phyloP scores from a whole-genome alignment of 2,329 filamentous ascomycete genomes.

The Diaporthe sp. region DNA sequence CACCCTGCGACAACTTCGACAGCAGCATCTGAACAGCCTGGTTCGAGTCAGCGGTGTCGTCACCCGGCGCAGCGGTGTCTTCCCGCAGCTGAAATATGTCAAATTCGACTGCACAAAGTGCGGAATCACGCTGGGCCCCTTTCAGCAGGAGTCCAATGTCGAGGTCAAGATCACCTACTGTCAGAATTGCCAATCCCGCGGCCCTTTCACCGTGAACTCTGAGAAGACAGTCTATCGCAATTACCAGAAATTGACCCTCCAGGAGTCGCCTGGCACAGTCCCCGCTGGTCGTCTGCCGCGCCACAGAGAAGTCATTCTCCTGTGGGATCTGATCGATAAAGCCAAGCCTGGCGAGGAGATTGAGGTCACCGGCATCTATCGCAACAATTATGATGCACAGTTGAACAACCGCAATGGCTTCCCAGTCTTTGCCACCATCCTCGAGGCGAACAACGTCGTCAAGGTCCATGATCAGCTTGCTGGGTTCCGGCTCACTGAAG shows the following conservation, averaged over 20 bases:
- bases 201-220: constrained; percentile 94
- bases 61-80: constrained; percentile 92
- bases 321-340: constrained; percentile 96
- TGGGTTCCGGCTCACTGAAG: constrained; percentile 93
- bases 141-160: constrained; percentile 95
- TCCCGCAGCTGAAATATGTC: constrained; percentile 97
- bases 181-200: constrained; percentile 94
- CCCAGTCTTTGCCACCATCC: constrained; percentile 96
- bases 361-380: constrained; percentile 95
- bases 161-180: constrained; percentile 98
- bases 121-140: constrained; percentile 89
- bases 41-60: constrained; percentile 96
- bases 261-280: constrained; percentile 96
- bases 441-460: constrained; percentile 97
- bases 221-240: constrained; percentile 99
- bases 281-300: constrained; percentile 94
- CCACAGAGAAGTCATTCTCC: constrained; percentile 91
- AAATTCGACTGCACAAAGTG: constrained; percentile 98
- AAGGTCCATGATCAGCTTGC: constrained; percentile 98
- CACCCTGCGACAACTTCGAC: constrained; percentile 92
- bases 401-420: constrained; percentile 99
- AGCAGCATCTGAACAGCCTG: constrained; percentile 95
- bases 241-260: constrained; percentile 96
- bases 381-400: constrained; percentile 97
- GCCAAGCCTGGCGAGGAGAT: constrained; percentile 98